Evolutionary conservation across 2,329 filamentous ascomycete species (phyloP), one percentile per base, ranked within the genome.

Genomic region (Aspergillus brasiliensis): DNA sequence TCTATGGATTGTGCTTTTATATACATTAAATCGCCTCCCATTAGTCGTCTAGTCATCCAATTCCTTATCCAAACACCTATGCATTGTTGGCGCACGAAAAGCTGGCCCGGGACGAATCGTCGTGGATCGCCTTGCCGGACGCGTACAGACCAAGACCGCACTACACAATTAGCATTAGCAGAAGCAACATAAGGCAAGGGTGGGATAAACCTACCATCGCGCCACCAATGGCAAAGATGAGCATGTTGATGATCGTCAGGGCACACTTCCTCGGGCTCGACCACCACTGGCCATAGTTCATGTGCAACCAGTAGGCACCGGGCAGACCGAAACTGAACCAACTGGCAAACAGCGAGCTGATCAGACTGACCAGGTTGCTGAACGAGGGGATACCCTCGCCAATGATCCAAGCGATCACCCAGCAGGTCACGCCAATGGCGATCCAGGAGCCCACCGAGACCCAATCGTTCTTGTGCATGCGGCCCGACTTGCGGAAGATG

Each of bases 381-480:
- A 91, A 91, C 47, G 86, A 83, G 0, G 89, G 89, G 7, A 91
- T 87, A 0, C 85, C 85, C 72, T 89, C 85, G 10, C 88, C 87
- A 58, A 91, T 87, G 57, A 91, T 73, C 80, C 86, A 89, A 2
- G 86, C 85, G 15, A 88, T 67, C 3, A 84, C 67, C 85, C 87
- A 91, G 44, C 84, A 75, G 8, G 68, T 72, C 0, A 81, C 69
- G 1, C 83, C 82, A 47, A 91, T 83, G 2, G 62, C 80, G 11
- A 85, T 66, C 89, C 88, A 91, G n/a, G 80, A 81, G 1, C 80
- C 72, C 63, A 82, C 82, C 3, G 84, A 82, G 0, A 80, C 60
- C 55, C 76, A 72, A 40, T 81, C 84, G 48, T 79, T 78, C 58
- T 80, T 77, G 44, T 78, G 75, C 73, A 84, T 77, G 69, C 83